Percentiles rank a stretch among this genome's conserved stretches.
phyloP scores from a whole-genome alignment of 108 stramenopile genomes.

The Skeletonema tropicum region DNA sequence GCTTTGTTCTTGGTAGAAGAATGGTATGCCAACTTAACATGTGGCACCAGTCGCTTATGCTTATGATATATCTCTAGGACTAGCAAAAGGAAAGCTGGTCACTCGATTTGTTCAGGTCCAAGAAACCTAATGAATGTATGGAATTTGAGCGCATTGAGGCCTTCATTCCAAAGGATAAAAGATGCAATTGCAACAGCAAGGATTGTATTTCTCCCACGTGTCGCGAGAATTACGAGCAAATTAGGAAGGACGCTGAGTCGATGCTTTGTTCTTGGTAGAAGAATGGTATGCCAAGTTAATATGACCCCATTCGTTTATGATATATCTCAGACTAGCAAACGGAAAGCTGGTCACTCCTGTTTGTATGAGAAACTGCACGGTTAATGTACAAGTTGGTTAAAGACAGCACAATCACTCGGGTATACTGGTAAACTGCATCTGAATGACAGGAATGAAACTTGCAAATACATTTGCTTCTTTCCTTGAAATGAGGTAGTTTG shows the following conservation, averaged over 20 bases:
- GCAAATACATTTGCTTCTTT: neutral
- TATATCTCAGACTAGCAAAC: no score
- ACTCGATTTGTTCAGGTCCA: slow-evolving; percentile 13
- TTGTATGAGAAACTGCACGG: no score
- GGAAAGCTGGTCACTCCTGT: no score
- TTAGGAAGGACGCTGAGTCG: neutral
- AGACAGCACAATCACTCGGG: no score
- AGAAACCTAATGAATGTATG: slow-evolving; percentile 6
- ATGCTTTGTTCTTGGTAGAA: neutral
- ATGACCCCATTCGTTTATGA: no score
- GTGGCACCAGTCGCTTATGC: no score
- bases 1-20: neutral
- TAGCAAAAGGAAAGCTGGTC: no score
- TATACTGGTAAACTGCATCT: neutral
- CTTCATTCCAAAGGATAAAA: slow-evolving; percentile 11
- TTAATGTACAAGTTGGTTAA: neutral
- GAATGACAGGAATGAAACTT: neutral
- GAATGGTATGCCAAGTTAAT: no score
- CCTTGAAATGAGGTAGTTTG: neutral
- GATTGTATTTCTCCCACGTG: slow-evolving; percentile 9
- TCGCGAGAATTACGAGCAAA: neutral
- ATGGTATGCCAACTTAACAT: neutral
- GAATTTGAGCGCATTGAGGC: slow-evolving; percentile 11
- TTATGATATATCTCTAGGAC: no score
- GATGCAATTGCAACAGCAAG: slow-evolving; percentile 13